A percentile compares a stretch with the other conserved stretches of the same genome.
Evolutionary conservation across 345 rosid species (phyloP).

Genomic region (Syzygium oleosum): DNA sequence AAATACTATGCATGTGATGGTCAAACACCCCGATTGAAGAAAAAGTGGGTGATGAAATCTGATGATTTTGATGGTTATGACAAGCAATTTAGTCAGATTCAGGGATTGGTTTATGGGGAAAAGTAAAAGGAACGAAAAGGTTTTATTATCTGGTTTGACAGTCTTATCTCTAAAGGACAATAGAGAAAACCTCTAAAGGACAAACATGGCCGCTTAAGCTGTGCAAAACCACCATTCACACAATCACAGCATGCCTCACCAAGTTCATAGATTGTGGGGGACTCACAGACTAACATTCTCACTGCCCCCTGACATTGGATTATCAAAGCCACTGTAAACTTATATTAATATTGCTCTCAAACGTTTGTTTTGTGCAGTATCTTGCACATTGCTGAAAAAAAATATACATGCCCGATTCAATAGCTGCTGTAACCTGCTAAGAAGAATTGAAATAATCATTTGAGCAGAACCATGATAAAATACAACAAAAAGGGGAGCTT

Average conservation of each 20-base stretch:
- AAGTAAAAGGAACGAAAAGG: neutral
- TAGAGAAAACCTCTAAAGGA: neutral
- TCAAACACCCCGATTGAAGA: slow-evolving; percentile 4
- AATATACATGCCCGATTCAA: no score
- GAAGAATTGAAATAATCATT: neutral
- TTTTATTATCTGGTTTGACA: neutral
- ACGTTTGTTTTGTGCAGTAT: neutral
- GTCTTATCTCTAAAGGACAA: neutral
- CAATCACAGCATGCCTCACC: neutral
- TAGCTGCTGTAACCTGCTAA: neutral
- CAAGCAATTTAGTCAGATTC: neutral
- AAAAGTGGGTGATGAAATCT: neutral
- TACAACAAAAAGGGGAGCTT: neutral
- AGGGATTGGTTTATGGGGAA: neutral
- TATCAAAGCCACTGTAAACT: neutral
- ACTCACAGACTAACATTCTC: neutral
- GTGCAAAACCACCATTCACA: neutral
- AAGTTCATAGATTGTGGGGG: neutral
- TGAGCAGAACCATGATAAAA: neutral
- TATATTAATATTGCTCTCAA: neutral
- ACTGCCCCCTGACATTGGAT: neutral
- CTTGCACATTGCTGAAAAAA: neutral
- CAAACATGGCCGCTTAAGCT: neutral
- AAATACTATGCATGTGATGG: neutral
- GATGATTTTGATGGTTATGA: neutral